Evolutionary conservation across 169 alveolate species (phyloP).

Genomic region (Eimeria tenella): DNA sequence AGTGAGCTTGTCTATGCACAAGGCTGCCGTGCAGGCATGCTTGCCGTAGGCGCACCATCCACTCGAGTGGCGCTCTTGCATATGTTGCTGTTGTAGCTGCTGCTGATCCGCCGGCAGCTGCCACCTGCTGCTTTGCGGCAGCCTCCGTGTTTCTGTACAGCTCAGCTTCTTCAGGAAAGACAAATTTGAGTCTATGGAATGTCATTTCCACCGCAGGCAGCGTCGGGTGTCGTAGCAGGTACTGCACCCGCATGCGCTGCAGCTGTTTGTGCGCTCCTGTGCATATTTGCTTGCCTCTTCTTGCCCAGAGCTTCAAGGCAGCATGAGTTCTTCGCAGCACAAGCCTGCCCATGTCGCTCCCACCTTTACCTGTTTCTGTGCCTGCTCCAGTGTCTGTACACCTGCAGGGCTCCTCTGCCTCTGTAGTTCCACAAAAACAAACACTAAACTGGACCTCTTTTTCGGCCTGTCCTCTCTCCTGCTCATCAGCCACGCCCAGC

Average conservation of each 20-base stretch:
- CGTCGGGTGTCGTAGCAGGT: neutral
- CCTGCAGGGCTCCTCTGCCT: neutral
- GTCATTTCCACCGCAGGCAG: neutral
- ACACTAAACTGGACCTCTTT: neutral
- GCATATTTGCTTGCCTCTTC: neutral
- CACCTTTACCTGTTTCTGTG: too few species aligned
- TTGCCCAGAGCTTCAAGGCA: neutral
- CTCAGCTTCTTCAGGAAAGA: neutral
- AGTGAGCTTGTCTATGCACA: neutral
- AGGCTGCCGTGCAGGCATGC: neutral
- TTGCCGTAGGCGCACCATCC: constrained; percentile 4
- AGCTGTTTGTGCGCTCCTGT: neutral
- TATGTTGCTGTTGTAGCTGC: neutral
- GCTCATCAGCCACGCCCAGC: neutral
- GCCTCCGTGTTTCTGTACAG: neutral
- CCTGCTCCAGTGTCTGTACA: too few species aligned
- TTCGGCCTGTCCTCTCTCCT: neutral
- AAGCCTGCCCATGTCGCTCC: neutral
- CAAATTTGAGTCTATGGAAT: neutral
- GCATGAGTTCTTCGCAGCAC: constrained; percentile 7
- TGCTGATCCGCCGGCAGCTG: neutral
- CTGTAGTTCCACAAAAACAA: neutral
- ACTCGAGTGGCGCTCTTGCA: neutral
- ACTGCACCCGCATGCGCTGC: neutral
- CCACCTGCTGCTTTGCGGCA: neutral